Percentiles rank a stretch among this genome's conserved stretches.
Conservation (phyloP, 768 basidiomycete species). For the Lentinula guzmanii region DNA sequence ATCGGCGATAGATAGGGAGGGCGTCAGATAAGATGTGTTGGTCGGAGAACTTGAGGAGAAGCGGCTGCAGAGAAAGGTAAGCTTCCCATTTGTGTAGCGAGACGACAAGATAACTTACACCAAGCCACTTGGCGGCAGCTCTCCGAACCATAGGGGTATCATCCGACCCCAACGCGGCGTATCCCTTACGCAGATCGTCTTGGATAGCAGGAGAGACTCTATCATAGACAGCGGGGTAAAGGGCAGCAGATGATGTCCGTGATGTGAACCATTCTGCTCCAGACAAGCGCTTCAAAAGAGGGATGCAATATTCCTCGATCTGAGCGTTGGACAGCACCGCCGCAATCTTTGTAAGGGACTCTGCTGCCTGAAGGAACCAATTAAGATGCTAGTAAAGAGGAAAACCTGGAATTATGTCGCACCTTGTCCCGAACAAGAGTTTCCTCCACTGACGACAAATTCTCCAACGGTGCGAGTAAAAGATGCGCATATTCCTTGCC, state of each 20-base stretch:
- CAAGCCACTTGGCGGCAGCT: slow-evolving; percentile 94
- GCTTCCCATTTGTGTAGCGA: neutral
- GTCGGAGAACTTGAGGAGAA: slow-evolving; percentile 74
- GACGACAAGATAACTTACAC: slow-evolving; percentile 48
- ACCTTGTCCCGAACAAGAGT: slow-evolving; percentile 98
- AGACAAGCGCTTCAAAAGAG: slow-evolving; percentile 82
- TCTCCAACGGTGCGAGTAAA: slow-evolving; percentile 88
- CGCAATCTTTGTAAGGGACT: slow-evolving; percentile 90
- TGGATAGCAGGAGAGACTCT: slow-evolving; percentile 68
- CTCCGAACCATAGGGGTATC: slow-evolving; percentile 99
- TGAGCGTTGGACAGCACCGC: slow-evolving; percentile 69
- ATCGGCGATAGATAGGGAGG: slow-evolving; percentile 86
- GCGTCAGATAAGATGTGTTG: slow-evolving; percentile 81
- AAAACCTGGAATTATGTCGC: slow-evolving; percentile 12
- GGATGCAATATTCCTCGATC: slow-evolving; percentile 87
- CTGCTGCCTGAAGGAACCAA: slow-evolving; percentile 65
- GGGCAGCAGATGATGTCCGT: slow-evolving; percentile 89
- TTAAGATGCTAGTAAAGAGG: neutral
- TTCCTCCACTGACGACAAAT: slow-evolving; percentile 94
- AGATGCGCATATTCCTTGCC: slow-evolving; percentile 84
- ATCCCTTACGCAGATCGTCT: slow-evolving; percentile 86
- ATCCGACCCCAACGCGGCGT: slow-evolving; percentile 76
- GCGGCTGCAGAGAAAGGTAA: slow-evolving; percentile 44
- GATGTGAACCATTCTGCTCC: slow-evolving; percentile 99
- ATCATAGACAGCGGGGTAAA: slow-evolving; percentile 87